Conservation (phyloP, 108 stramenopile species). For the Schizochytrium sp. region DNA sequence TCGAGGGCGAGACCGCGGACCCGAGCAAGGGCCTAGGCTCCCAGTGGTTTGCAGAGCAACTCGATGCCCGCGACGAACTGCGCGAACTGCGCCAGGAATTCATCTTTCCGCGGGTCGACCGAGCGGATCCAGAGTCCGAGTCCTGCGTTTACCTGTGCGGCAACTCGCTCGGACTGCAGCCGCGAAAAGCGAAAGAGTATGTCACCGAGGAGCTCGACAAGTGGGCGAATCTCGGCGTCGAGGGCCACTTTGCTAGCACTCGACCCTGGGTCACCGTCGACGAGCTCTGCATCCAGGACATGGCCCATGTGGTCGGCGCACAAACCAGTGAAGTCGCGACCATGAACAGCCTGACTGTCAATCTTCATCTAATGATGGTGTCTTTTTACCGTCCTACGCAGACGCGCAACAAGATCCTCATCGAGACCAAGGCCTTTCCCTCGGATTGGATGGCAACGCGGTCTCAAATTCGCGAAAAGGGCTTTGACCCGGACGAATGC, state of each 20-base stretch:
- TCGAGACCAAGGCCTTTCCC: slow-evolving; percentile 37
- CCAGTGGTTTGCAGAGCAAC: neutral
- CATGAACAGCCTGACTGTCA: slow-evolving; percentile 40
- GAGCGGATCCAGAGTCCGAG: neutral
- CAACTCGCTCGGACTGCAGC: slow-evolving; percentile 41
- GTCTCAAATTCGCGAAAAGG: slow-evolving; percentile 24
- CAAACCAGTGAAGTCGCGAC: slow-evolving; percentile 24
- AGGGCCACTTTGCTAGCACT: slow-evolving; percentile 27
- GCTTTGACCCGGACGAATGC: slow-evolving; percentile 17
- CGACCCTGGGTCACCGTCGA: slow-evolving; percentile 31
- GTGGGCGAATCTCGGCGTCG: slow-evolving; percentile 35
- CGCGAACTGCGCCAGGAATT: neutral
- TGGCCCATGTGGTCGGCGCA: slow-evolving; percentile 40
- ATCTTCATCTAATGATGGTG: slow-evolving; percentile 36
- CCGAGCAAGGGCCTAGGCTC: neutral
- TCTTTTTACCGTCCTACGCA: slow-evolving; percentile 35
- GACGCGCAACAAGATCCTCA: slow-evolving; percentile 27
- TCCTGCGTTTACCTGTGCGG: slow-evolving; percentile 30
- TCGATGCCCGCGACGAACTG: neutral
- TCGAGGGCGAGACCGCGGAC: neutral
- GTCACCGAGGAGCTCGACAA: slow-evolving; percentile 23
- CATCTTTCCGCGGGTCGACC: neutral
- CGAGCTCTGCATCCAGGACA: neutral
- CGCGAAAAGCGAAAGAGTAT: neutral
- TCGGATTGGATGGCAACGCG: slow-evolving; percentile 34